Conservation (phyloP, 176 grass and related monocot species). For the Panicum miliaceum region DNA sequence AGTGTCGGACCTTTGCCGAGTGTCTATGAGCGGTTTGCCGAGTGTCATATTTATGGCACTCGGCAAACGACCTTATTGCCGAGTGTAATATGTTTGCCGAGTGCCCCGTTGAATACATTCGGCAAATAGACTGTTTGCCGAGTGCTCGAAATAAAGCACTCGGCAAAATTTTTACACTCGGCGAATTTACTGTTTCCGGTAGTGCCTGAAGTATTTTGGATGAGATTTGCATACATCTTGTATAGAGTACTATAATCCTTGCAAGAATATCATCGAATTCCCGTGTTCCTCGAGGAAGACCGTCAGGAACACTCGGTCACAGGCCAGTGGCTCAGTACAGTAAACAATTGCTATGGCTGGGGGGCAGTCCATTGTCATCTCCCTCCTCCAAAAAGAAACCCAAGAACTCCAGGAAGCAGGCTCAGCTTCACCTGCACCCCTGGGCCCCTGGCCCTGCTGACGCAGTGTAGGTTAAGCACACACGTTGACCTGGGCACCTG, state of each 20-base stretch:
- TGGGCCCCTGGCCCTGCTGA: not conserved
- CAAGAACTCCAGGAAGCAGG: not conserved
- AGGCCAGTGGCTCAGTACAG: not conserved
- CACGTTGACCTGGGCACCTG: constrained; percentile 13
- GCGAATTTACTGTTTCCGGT: too few relatives aligned
- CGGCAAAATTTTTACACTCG: too few relatives aligned
- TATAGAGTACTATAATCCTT: not conserved
- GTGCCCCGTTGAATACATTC: too few relatives aligned
- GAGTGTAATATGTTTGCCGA: too few relatives aligned
- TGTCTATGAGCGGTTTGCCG: too few relatives aligned
- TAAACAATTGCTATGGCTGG: not conserved
- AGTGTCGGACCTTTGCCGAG: too few relatives aligned
- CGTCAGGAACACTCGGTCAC: not conserved
- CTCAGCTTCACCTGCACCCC: not conserved
- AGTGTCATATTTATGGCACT: too few relatives aligned
- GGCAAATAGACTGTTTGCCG: too few relatives aligned
- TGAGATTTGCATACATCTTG: not conserved
- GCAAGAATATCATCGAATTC: not conserved
- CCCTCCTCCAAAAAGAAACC: not conserved
- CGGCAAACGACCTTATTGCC: too few relatives aligned
- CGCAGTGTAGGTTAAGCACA: not conserved
- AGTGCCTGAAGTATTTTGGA: not conserved
- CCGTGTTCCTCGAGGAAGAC: not conserved
- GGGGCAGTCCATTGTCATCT: not conserved
- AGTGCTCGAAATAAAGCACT: too few relatives aligned